These are phyloP conservation scores for Talaromyces verruculosus DNA, from an alignment of 2,329 filamentous ascomycete species.

Conservation along the genomic window DNA sequence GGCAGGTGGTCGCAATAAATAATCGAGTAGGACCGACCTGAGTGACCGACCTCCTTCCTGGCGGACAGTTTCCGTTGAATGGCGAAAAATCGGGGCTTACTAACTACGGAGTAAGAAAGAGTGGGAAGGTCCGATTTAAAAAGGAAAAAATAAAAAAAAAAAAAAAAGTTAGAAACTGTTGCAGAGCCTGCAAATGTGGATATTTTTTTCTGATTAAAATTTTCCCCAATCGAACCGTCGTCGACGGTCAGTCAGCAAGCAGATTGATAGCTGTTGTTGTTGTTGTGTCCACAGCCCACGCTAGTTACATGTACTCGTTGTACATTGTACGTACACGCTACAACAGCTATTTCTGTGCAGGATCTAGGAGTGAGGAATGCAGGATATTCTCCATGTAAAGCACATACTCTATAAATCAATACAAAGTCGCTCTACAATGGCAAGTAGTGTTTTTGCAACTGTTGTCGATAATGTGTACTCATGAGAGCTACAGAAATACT, in stretches of 20 bases:
- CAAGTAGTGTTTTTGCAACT: not conserved
- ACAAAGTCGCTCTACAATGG: not conserved
- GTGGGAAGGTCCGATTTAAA: constrained; percentile 9
- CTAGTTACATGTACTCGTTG: not conserved
- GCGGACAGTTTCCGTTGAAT: constrained; percentile 12
- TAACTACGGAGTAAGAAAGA: not conserved
- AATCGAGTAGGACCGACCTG: constrained; percentile 7
- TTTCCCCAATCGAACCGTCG: not conserved
- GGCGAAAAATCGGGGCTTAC: constrained; percentile 18
- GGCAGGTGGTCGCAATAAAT: constrained; percentile 17
- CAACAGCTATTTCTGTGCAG: constrained; percentile 1
- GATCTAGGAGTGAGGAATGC: constrained; percentile 5
- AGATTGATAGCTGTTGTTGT: not conserved
- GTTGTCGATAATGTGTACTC: not conserved
- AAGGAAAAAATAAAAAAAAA: not conserved
- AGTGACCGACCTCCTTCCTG: constrained; percentile 11
- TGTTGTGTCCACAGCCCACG: constrained; percentile 4
- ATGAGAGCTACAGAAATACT: too few species aligned
- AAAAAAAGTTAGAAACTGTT: not conserved
- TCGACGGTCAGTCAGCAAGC: not conserved
- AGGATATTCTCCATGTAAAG: not conserved
- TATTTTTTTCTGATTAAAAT: not conserved
- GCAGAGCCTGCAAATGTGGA: not conserved
- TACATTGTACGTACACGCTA: not conserved
- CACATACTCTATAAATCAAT: not conserved